Percentiles rank a stretch among this genome's conserved stretches.
Conservation (phyloP, 106 monocot genomes). For the Amphibolis antarctica region DNA sequence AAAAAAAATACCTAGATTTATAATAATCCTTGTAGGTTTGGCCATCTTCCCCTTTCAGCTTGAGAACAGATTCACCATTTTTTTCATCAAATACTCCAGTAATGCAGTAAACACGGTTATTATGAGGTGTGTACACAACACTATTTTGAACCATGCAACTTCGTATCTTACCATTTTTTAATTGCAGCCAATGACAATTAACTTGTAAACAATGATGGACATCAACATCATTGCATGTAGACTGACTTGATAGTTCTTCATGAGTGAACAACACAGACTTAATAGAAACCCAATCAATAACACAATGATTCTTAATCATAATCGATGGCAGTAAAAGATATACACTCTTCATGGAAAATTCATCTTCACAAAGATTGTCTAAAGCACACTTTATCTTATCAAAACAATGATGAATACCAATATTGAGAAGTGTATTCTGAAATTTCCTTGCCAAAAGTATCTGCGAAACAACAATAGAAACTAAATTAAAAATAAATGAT, state of each 20-base stretch:
- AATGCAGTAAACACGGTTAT: slow-evolving; percentile 27
- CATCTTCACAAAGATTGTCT: slow-evolving; percentile 7
- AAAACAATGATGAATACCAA: slow-evolving; percentile 33
- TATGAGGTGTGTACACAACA: slow-evolving; percentile 55
- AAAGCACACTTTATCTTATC: slow-evolving; percentile 8
- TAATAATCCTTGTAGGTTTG: slow-evolving; percentile 40
- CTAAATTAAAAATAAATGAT: not conserved
- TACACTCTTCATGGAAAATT: slow-evolving; percentile 14
- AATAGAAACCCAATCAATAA: slow-evolving; percentile 42
- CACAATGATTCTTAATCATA: slow-evolving; percentile 6
- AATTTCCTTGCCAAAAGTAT: slow-evolving; percentile 34
- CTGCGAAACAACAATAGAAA: slow-evolving; percentile 14
- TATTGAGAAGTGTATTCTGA: slow-evolving; percentile 31
- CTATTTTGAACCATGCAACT: slow-evolving; percentile 43
- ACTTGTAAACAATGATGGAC: slow-evolving; percentile 13
- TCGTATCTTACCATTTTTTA: slow-evolving; percentile 19
- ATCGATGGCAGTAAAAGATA: slow-evolving; percentile 46
- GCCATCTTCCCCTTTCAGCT: slow-evolving; percentile 18
- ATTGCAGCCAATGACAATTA: slow-evolving; percentile 11
- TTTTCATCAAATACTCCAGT: slow-evolving; percentile 24
- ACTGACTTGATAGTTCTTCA: not conserved
- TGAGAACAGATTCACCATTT: slow-evolving; percentile 30
- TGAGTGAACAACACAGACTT: slow-evolving; percentile 11
- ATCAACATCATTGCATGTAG: not conserved
- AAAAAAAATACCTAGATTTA: slow-evolving; percentile 23